phyloP scores from a whole-genome alignment of 2,329 filamentous ascomycete species.

The Fusarium brevicatenulatum region DNA sequence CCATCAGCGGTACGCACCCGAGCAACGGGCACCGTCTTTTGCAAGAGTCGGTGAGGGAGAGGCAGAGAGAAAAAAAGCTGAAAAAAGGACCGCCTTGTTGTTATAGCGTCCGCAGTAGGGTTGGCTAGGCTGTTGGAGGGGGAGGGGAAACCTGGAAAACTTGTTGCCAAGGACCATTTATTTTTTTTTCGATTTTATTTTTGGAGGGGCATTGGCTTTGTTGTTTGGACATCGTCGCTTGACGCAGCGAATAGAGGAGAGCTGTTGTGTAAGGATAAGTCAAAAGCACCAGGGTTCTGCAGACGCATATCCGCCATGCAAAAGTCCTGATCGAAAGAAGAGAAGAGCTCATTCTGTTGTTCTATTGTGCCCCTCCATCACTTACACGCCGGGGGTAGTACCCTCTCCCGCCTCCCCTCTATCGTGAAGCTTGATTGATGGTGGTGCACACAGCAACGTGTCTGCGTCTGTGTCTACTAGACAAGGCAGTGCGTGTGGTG shows the following conservation, averaged over 20 bases:
- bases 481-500: slow-evolving; percentile 36
- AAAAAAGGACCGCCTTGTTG: slow-evolving; percentile 20
- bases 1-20: slow-evolving; percentile 37
- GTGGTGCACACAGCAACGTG: slow-evolving; percentile 40
- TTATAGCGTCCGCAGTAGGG: slow-evolving; percentile 34
- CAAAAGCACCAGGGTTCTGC: slow-evolving; percentile 24
- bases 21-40: slow-evolving; percentile 36
- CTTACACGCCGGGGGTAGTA: slow-evolving; percentile 37
- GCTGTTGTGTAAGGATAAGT: slow-evolving; percentile 36
- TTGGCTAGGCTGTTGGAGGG: slow-evolving; percentile 23
- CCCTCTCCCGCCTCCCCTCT: slow-evolving; percentile 3
- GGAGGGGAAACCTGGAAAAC: slow-evolving; percentile 38
- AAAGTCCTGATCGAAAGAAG: slow-evolving; percentile 24
- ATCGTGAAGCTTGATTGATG: slow-evolving; percentile 31
- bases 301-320: slow-evolving; percentile 16
- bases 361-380: slow-evolving; percentile 13
- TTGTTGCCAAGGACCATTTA: slow-evolving; percentile 33
- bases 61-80: slow-evolving; percentile 6
- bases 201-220: slow-evolving; percentile 24
- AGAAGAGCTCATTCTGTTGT: slow-evolving; percentile 28
- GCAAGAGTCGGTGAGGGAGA: slow-evolving; percentile 42
- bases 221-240: slow-evolving; percentile 35
- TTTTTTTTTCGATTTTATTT: slow-evolving; percentile 40
- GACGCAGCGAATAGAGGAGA: slow-evolving; percentile 34
- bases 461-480: slow-evolving; percentile 19